Conservation (phyloP, 306 rosid species). For the Alnus glutinosa region DNA sequence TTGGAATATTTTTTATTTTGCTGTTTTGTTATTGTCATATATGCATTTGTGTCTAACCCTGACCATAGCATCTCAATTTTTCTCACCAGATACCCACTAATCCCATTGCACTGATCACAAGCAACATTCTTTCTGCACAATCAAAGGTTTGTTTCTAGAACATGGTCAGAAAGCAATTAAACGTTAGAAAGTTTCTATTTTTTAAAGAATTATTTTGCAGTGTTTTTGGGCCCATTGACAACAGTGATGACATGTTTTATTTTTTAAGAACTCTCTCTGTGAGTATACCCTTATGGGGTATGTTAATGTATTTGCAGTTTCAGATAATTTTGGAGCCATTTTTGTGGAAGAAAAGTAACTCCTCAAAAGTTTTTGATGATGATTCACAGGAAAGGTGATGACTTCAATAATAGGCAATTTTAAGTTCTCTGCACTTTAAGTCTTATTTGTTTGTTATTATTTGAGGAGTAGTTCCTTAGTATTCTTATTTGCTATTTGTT, state of each 20-base stretch:
- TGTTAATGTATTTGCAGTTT: slow-evolving; percentile 63
- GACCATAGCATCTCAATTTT: slow-evolving; percentile 14
- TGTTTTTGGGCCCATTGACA: background rate
- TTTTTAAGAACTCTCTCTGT: background rate
- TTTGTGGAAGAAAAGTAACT: slow-evolving; percentile 62
- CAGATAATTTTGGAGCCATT: slow-evolving; percentile 80
- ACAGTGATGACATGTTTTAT: background rate
- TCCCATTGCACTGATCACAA: slow-evolving; percentile 70
- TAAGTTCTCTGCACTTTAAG: slow-evolving; percentile 15
- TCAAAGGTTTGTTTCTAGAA: slow-evolving; percentile 68
- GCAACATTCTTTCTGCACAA: slow-evolving; percentile 74
- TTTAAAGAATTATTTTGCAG: background rate
- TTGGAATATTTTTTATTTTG: slow-evolving; percentile 6
- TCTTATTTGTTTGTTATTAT: slow-evolving; percentile 16
- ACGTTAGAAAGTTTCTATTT: background rate
- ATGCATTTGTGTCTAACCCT: slow-evolving; percentile 23
- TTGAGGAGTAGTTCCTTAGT: slow-evolving; percentile 22
- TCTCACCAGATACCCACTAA: slow-evolving; percentile 68
- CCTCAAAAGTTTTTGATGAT: slow-evolving; percentile 51
- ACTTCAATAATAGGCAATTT: slow-evolving; percentile 22
- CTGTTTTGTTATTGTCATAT: slow-evolving; percentile 15
- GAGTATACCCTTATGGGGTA: background rate
- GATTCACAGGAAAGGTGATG: slow-evolving; percentile 63
- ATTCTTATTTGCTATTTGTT: slow-evolving; percentile 23
- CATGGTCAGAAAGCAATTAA: slow-evolving; percentile 17